These are phyloP conservation scores for Neoboletus magnificus DNA, from an alignment of 768 basidiomycete species.

Conservation along the genomic window DNA sequence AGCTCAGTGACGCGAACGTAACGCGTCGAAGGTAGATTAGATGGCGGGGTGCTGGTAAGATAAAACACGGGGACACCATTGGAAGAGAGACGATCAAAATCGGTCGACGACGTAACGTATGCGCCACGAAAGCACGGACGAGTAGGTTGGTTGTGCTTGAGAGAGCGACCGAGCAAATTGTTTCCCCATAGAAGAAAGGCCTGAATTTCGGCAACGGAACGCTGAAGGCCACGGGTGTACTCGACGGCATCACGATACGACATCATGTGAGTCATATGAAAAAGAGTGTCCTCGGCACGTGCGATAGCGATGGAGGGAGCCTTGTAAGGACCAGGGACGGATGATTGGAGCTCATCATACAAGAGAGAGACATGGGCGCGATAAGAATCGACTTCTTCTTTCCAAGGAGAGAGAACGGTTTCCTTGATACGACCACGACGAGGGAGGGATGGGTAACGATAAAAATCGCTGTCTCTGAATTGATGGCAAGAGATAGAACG, in stretches of 20 bases:
- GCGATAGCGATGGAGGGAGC: neutral
- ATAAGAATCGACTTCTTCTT: neutral
- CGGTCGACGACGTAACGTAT: neutral
- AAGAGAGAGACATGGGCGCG: neutral
- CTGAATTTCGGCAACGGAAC: neutral
- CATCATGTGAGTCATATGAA: neutral
- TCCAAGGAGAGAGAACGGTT: neutral
- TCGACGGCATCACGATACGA: neutral
- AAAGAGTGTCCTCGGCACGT: neutral
- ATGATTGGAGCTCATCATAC: neutral
- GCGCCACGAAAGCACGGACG: neutral
- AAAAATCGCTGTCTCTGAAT: slow-evolving; percentile 1
- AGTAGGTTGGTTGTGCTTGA: neutral
- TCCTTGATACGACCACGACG: neutral
- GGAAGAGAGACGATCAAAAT: neutral
- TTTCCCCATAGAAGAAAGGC: neutral
- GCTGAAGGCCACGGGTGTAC: neutral
- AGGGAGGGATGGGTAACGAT: neutral
- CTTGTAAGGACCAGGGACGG: neutral
- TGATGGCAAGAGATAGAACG: too few relatives aligned
- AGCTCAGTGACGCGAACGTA: neutral
- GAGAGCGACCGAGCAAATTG: neutral
- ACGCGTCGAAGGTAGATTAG: neutral
- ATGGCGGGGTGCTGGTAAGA: neutral
- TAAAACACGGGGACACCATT: neutral